Evolutionary conservation across 495 filamentous ascomycete species (phyloP).

Genomic region (Penicillium egyptiacum): DNA sequence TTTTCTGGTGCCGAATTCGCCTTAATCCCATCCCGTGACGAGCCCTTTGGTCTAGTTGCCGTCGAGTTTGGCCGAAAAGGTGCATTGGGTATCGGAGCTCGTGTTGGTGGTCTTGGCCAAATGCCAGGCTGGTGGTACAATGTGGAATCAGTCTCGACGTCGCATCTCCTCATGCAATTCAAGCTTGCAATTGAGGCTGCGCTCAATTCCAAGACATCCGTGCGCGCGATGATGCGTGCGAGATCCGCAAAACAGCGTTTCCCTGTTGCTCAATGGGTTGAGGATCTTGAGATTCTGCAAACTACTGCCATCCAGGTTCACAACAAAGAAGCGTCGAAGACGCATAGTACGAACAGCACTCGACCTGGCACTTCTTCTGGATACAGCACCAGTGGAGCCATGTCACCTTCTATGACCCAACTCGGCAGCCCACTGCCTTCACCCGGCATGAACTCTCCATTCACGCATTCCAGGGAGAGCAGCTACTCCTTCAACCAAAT

Average conservation of each 20-base stretch:
- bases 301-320: slow-evolving; percentile 52
- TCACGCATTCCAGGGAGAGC: slow-evolving; percentile 27
- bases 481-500: slow-evolving; percentile 42
- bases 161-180: slow-evolving; percentile 71
- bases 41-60: slow-evolving; percentile 76
- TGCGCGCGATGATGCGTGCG: slow-evolving; percentile 68
- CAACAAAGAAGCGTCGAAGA: slow-evolving; percentile 41
- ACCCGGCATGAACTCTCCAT: slow-evolving; percentile 33
- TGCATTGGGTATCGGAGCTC: slow-evolving; percentile 69
- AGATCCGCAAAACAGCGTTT: slow-evolving; percentile 73
- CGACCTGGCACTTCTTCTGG: slow-evolving; percentile 39
- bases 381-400: slow-evolving; percentile 32
- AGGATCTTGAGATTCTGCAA: slow-evolving; percentile 62
- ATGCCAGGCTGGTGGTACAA: slow-evolving; percentile 76
- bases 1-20: slow-evolving; percentile 80
- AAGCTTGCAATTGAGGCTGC: slow-evolving; percentile 67
- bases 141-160: slow-evolving; percentile 67
- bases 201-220: slow-evolving; percentile 57
- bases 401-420: slow-evolving; percentile 25
- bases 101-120: slow-evolving; percentile 65
- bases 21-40: slow-evolving; percentile 74
- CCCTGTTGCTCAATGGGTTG: slow-evolving; percentile 68
- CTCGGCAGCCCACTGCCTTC: slow-evolving; percentile 44
- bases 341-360: slow-evolving; percentile 34
- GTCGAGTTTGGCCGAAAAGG: slow-evolving; percentile 80